Base-by-base conservation (phyloP, 208 protist genomes). In the Trypanosoma lewisi region DNA sequence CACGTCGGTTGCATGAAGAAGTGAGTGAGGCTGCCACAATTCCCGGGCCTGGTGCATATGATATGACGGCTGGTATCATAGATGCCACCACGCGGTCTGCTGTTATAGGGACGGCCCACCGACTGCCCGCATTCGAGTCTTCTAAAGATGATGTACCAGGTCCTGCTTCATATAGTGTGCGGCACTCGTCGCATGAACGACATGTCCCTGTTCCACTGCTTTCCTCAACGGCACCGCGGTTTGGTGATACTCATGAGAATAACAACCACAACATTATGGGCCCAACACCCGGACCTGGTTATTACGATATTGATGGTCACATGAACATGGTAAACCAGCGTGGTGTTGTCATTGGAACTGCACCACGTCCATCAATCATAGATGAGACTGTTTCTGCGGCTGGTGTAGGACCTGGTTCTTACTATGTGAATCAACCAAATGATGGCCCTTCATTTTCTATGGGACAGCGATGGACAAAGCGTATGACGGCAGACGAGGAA, bases 11-110 rank as follows among this genome's bases (percentile, higher is more conserved):
- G 53, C 51, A 57, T 57, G 62, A 45, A 7, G 49, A 37, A n/a
- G 34, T 36, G 16, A 16, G 50, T 36, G 21, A 9, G 6, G 53
- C 42, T 4, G 51, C 65, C 14, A n/a, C 19, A 6, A 5, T 59
- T 47, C 80, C 80, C 16, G 80, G 80, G 2, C 80, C 80, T 3
- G 80, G 73, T 16, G 69, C 63, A 36, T 85, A 85, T 54, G 67
- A 70, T 41, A 55, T 37, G 17, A 25, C 54, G 23, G 27, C 34
- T 44, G 31, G n/a, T 42, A 42, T 16, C 17, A 27, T 30, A 31
- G 37, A 3, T 4, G 25, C 4, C 9, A 2, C 31, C 31, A 30
- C 49, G 31, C 54, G 61, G 8, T 28, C 61, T 21, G 48, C 31
- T 37, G 8, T 68, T 17, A 67, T 75, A 41, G 62, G 74, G 9